phyloP scores from a whole-genome alignment of 2,329 filamentous ascomycete genomes.

The Peltaster fructicola region DNA sequence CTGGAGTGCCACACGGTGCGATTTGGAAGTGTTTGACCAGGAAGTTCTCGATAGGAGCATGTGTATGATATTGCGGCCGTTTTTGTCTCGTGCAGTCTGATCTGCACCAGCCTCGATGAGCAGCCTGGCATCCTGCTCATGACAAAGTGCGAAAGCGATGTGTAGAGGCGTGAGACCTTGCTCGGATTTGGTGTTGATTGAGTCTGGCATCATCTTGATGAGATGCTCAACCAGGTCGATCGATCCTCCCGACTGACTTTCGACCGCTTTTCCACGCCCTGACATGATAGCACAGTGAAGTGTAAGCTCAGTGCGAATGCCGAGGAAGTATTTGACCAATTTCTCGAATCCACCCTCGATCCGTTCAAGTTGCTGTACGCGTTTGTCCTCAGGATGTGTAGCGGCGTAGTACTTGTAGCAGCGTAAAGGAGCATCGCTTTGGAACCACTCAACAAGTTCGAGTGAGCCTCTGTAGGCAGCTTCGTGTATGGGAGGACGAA shows the following conservation, averaged over 20 bases:
- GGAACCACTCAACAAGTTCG: constrained; percentile 59
- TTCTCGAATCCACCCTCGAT: constrained; percentile 45
- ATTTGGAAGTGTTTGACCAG: constrained; percentile 3
- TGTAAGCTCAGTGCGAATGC: constrained; percentile 36
- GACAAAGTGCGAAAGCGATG: constrained; percentile 42
- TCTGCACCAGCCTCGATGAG: constrained; percentile 54
- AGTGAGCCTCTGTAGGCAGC: constrained; percentile 41
- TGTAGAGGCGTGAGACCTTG: constrained; percentile 49
- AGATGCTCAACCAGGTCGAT: constrained; percentile 47
- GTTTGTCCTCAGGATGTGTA: constrained; percentile 40
- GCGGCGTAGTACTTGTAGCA: constrained; percentile 53
- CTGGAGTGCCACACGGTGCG: constrained; percentile 1
- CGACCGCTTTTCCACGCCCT: too few species aligned
- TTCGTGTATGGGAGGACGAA: constrained; percentile 41
- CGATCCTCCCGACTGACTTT: constrained; percentile 22
- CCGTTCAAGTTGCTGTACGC: constrained; percentile 43
- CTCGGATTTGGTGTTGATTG: constrained; percentile 41
- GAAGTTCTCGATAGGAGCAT: constrained; percentile 20
- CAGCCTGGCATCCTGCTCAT: constrained; percentile 37
- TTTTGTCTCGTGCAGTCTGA: constrained; percentile 37
- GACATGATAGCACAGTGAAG: constrained; percentile 50
- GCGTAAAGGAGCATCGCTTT: constrained; percentile 50
- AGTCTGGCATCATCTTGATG: constrained; percentile 41
- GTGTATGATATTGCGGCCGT: constrained; percentile 53
- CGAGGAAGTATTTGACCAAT: constrained; percentile 45